Conservation (phyloP, 1,284 basidiomycete genomes). For the Filobasidium uniguttulatum region DNA sequence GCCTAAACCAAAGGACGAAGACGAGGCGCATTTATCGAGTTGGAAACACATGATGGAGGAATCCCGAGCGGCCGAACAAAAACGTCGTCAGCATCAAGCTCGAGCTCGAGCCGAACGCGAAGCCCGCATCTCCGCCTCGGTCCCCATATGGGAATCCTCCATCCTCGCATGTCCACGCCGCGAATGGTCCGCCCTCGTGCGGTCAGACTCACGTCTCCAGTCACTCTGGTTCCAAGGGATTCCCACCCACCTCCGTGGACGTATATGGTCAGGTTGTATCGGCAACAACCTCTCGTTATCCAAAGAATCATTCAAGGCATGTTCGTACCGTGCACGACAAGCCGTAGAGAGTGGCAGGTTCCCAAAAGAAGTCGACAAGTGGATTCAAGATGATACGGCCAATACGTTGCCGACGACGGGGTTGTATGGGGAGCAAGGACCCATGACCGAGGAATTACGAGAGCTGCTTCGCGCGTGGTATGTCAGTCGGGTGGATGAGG, state of each 20-base stretch:
- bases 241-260: conserved; percentile 67
- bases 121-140: conserved; percentile 21
- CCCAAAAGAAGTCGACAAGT: conserved; percentile 51
- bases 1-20: conserved; percentile 67
- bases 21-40: conserved; percentile 67
- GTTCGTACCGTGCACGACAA: conserved; percentile 57
- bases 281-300: conserved; percentile 78
- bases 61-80: conserved; percentile 37
- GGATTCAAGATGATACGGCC: conserved; percentile 67
- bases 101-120: conserved; percentile 24
- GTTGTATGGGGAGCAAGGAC: conserved; percentile 68
- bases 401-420: conserved; percentile 74
- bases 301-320: conserved; percentile 67
- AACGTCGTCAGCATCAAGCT: conserved; percentile 5
- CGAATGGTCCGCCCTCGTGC: conserved; percentile 11
- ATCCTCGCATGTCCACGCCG: conserved; percentile 20
- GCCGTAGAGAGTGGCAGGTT: conserved; percentile 59
- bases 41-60: conserved; percentile 80
- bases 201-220: conserved; percentile 42
- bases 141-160: conserved; percentile 30
- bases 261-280: conserved; percentile 74
- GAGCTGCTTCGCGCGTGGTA: conserved; percentile 85
- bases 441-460: conserved; percentile 70
- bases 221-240: conserved; percentile 86
- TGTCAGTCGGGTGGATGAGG: conserved; percentile 75